Evolutionary conservation across 225 moss, liverwort and hornwort species (phyloP), one percentile per base, ranked within the genome.

Genomic region (Antitrichia curtipendula): DNA sequence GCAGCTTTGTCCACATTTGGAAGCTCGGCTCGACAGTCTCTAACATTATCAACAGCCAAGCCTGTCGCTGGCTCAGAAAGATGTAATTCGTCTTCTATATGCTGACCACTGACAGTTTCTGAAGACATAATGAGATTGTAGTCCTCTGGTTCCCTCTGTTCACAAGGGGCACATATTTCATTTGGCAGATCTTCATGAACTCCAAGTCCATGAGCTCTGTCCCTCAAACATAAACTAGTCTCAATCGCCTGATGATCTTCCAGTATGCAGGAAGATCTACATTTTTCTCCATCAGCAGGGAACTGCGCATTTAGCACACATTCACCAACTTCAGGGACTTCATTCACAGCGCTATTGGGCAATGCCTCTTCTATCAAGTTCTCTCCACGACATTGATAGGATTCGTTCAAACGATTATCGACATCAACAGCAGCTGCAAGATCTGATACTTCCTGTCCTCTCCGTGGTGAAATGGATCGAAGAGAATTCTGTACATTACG

Each of bases 81-180:
- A 87, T 82, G 82, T 40, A 60, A 57, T 41, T 82, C 85, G 56
- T 78, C 82, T 71, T 74, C 86, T 29, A 40, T 58, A 82, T 75
- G 52, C 43, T 34, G 62, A 63, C 32, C 82, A 66, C 66, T 84
- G 47, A 81, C 57, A 17, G 87, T 92, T 85, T 87, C 90, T 34
- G 88, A 87, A 28, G 90, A 88, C 89, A 88, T 31, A 29, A 88
- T 63, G 76, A 88, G 40, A 41, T 77, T 84, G 54, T n/a, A 77
- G 38, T 89, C 87, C 66, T 89, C 84, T 66, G 77, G 16, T 73
- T 87, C 83, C 65, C 66, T 86, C 59, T 87, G 90, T 74, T 78
- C 79, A 71, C 64, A 27, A 80, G 32, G 28, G 71, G 49, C 77
- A 81, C 75, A 80, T 71, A 69, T 75, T 83, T 81, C 91, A 71